These are phyloP conservation scores for Blastocystis sp. DNA, from an alignment of 352 stramenopile genomes.

Conservation along the genomic window DNA sequence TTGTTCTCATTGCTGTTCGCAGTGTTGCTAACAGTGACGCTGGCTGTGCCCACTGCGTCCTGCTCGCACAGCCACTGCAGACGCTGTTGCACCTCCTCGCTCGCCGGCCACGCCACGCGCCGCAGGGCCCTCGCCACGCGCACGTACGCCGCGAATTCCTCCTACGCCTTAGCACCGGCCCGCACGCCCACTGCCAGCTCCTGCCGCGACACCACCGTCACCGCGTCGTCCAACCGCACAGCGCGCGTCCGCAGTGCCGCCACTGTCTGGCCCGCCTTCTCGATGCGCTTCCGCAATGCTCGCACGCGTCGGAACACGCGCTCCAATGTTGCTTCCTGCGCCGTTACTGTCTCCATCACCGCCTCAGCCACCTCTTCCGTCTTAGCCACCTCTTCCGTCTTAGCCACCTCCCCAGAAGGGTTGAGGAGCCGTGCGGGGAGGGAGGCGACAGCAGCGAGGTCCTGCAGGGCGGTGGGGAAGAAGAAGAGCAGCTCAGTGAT, in stretches of 20 bases:
- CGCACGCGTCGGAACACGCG: background rate
- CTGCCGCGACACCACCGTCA: background rate
- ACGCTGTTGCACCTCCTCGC: background rate
- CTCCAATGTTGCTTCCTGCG: background rate
- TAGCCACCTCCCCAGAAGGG: too few species aligned
- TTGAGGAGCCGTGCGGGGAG: too few species aligned
- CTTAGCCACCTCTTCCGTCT: too few species aligned
- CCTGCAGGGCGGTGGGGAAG: background rate
- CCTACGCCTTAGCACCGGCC: background rate
- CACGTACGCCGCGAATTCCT: conserved; percentile 25
- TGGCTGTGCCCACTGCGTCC: too few species aligned
- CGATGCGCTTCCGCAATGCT: conserved; percentile 19
- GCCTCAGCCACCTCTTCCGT: too few species aligned
- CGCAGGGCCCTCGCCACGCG: background rate
- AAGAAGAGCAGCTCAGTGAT: conserved; percentile 1
- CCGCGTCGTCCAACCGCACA: background rate
- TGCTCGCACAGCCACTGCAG: background rate
- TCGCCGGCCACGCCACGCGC: background rate
- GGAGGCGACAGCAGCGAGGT: background rate
- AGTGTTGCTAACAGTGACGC: too few species aligned
- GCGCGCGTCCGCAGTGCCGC: background rate
- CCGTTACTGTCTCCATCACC: background rate
- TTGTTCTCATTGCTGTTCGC: too few species aligned
- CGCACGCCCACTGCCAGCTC: background rate
- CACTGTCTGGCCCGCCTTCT: background rate